Evolutionary conservation across 208 protist species (phyloP).

Genomic region (Trichomonas gallinae): DNA sequence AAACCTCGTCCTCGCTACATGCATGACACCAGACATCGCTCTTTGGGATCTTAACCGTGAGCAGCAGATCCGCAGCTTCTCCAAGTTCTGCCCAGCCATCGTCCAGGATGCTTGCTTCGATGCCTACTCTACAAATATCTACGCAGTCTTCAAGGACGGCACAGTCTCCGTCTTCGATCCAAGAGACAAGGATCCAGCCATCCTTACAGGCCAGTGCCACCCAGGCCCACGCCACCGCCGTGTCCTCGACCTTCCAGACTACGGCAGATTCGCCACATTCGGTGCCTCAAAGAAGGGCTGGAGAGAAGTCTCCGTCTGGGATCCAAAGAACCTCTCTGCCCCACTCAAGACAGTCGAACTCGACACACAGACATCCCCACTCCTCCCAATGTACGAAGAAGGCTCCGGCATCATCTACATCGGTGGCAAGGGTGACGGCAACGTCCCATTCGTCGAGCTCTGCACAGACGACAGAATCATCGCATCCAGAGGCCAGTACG

Average conservation of each 20-base stretch:
- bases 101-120: neutral
- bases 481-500: neutral
- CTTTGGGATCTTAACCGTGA: neutral
- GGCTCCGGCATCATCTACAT: neutral
- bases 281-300: neutral
- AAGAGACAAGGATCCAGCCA: neutral
- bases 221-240: neutral
- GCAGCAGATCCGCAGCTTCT: neutral
- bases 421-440: constrained; percentile 1
- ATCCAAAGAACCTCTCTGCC: neutral
- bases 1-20: neutral
- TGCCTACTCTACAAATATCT: neutral
- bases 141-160: neutral
- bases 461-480: neutral
- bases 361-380: neutral
- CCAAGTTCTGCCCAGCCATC: neutral
- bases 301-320: neutral
- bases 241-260: neutral
- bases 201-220: neutral
- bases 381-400: constrained; percentile 13
- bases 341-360: constrained; percentile 3
- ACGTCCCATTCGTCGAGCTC: neutral
- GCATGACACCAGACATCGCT: neutral
- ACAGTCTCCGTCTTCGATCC: neutral
- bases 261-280: neutral